Conservation (phyloP, 1,139 yeast genomes). For the Blastobotrys elegans region DNA sequence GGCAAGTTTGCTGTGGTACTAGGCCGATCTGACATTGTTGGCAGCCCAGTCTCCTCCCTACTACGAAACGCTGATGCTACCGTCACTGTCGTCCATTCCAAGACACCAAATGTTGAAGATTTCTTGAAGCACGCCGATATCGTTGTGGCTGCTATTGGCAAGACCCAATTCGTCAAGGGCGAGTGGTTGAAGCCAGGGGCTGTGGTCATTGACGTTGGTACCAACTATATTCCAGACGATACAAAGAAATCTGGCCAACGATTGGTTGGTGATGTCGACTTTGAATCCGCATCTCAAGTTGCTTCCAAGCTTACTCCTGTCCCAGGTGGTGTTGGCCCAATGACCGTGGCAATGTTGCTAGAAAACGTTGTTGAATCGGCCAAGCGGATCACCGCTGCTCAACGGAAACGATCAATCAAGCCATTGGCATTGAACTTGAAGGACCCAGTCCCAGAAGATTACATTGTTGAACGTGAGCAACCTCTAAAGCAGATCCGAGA, state of each 20-base stretch:
- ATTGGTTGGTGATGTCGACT: slow-evolving; percentile 93
- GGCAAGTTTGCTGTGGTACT: slow-evolving; percentile 91
- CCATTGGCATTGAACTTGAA: slow-evolving; percentile 63
- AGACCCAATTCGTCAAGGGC: slow-evolving; percentile 77
- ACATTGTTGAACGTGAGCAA: slow-evolving; percentile 85
- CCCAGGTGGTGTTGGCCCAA: slow-evolving; percentile 99
- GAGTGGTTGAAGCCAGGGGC: slow-evolving; percentile 85
- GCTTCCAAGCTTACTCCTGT: slow-evolving; percentile 92
- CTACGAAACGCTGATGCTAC: slow-evolving; percentile 77
- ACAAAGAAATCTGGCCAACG: slow-evolving; percentile 77
- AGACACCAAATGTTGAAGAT: slow-evolving; percentile 56
- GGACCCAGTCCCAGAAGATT: slow-evolving; percentile 93
- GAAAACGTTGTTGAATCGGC: slow-evolving; percentile 85
- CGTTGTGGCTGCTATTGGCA: slow-evolving; percentile 88
- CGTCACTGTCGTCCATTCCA: slow-evolving; percentile 81
- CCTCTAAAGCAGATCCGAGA: slow-evolving; percentile 75
- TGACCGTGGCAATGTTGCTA: slow-evolving; percentile 95
- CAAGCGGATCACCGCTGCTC: slow-evolving; percentile 37
- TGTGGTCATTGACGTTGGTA: slow-evolving; percentile 92
- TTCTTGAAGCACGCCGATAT: slow-evolving; percentile 74
- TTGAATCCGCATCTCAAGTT: slow-evolving; percentile 54
- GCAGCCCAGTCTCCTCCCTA: slow-evolving; percentile 83
- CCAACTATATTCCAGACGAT: slow-evolving; percentile 76
- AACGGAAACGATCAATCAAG: slow-evolving; percentile 34
- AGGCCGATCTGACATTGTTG: slow-evolving; percentile 95